Evolutionary conservation across 2,329 filamentous ascomycete genomes (phyloP).

Genomic region (Verticillium dahliae): DNA sequence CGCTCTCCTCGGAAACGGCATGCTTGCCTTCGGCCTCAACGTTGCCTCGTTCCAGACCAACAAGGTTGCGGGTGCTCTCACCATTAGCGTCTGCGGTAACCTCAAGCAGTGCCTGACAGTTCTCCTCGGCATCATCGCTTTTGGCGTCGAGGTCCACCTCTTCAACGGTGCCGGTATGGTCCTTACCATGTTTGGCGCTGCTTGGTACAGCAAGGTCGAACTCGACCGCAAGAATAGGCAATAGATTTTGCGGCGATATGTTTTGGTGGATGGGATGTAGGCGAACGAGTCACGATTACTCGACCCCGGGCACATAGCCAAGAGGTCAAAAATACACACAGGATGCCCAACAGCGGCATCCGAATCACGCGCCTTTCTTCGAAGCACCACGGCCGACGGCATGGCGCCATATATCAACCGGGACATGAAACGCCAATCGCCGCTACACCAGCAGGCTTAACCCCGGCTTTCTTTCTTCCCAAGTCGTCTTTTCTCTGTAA

Average conservation of each 20-base stretch:
- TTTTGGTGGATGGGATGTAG: neutral
- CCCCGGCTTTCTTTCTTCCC: neutral
- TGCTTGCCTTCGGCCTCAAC: constrained; percentile 49
- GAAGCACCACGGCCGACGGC: neutral
- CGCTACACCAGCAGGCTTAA: neutral
- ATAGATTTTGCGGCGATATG: neutral
- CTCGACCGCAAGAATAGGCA: constrained; percentile 35
- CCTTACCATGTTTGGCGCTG: constrained; percentile 48
- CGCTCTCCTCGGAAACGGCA: constrained; percentile 42
- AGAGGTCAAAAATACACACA: neutral
- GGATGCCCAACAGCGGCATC: neutral
- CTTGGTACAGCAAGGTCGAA: constrained; percentile 52
- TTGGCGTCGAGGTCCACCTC: constrained; percentile 41
- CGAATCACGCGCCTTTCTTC: neutral
- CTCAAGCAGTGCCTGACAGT: constrained; percentile 53
- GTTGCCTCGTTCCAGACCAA: constrained; percentile 52
- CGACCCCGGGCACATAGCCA: neutral
- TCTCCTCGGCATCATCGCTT: constrained; percentile 44
- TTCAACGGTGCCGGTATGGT: constrained; percentile 51
- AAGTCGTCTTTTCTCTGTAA: neutral
- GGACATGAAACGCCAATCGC: neutral
- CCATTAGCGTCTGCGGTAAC: constrained; percentile 54
- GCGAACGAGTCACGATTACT: neutral
- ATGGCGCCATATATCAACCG: neutral
- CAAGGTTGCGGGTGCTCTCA: constrained; percentile 49